Evolutionary conservation across 345 rosid genomes (phyloP), one percentile per base, ranked within the genome.

Genomic region (Draba incana): DNA sequence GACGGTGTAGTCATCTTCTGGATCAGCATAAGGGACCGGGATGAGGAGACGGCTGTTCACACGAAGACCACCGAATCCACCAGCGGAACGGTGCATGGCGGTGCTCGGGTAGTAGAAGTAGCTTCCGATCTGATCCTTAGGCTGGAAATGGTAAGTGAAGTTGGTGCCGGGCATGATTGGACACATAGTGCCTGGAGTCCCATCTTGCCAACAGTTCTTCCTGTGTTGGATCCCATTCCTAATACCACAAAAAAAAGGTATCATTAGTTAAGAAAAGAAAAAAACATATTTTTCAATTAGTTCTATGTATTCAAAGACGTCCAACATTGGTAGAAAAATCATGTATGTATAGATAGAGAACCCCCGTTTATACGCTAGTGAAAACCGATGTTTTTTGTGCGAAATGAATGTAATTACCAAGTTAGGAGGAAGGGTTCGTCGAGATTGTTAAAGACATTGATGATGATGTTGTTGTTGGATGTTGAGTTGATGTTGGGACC

Each of bases 81-180:
- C 92, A 1, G 82, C 82, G 2, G 86, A 69, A 41, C 83, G 75
- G 63, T 85, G 96, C 68, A 83, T 25, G 2, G 20, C 81, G 2
- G 81, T 81, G 69, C 70, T 64, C 1, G 90, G 92, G 59, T 84
- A 85, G 66, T 89, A 89, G 54, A 80, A 73, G 62, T 80, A 88
- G 81, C 92, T 88, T 4, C 95, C 95, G 20, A 92, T 92, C 67
- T 92, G 98, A 62, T 92, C 98, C 84, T 92, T 91, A 8, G 87
- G 91, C 64, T 91, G 97, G 80, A 86, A 89, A n/a, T 75, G 80
- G 79, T 84, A 92, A 4, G 98, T 89, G 80, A 1, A 84, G 83
- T 89, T 92, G 31, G 81, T 73, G 2, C 96, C 92, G 0, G 96
- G 89, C 2, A 42, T 66, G 62, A 89, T 86, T 0, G 98, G 96